These are phyloP conservation scores for Stachybotrys elegans DNA, from an alignment of 2,329 filamentous ascomycete genomes.

Conservation along the genomic window DNA sequence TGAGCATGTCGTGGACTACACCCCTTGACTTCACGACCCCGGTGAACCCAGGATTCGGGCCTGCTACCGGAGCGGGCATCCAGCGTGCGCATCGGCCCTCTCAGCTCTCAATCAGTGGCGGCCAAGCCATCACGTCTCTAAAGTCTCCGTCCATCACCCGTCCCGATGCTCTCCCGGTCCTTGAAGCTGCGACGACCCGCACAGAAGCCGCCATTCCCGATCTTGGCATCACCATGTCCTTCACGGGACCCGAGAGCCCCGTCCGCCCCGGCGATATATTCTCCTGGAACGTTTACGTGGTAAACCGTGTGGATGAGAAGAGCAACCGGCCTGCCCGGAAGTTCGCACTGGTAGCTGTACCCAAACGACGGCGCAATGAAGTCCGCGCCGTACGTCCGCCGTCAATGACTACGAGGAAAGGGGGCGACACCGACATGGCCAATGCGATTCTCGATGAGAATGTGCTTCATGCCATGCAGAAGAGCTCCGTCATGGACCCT, in stretches of 20 bases:
- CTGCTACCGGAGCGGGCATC: conserved; percentile 49
- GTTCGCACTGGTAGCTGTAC: conserved; percentile 64
- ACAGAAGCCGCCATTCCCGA: conserved; percentile 47
- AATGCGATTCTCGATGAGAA: conserved; percentile 69
- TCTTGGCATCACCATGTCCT: conserved; percentile 71
- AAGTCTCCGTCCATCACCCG: conserved; percentile 52
- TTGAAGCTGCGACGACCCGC: conserved; percentile 47
- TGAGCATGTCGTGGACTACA: conserved; percentile 65
- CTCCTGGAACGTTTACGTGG: conserved; percentile 68
- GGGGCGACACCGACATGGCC: conserved; percentile 41
- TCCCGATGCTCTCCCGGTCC: conserved; percentile 54
- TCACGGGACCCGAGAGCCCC: conserved; percentile 53
- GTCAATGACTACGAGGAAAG: conserved; percentile 37
- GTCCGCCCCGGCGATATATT: conserved; percentile 64
- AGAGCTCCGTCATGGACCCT: conserved; percentile 56
- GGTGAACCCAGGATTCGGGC: conserved; percentile 58
- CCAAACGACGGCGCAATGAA: conserved; percentile 57
- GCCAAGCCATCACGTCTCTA: conserved; percentile 48
- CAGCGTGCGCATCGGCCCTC: conserved; percentile 57
- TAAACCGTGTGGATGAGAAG: conserved; percentile 58
- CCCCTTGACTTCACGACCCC: conserved; percentile 64
- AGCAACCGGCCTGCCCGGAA: conserved; percentile 50
- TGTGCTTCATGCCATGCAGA: conserved; percentile 66
- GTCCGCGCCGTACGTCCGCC: conserved; percentile 47
- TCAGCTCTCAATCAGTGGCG: conserved; percentile 56